Evolutionary conservation across 331 rosid genomes (phyloP), one percentile per base, ranked within the genome.

Genomic region (Arachis monticola): DNA sequence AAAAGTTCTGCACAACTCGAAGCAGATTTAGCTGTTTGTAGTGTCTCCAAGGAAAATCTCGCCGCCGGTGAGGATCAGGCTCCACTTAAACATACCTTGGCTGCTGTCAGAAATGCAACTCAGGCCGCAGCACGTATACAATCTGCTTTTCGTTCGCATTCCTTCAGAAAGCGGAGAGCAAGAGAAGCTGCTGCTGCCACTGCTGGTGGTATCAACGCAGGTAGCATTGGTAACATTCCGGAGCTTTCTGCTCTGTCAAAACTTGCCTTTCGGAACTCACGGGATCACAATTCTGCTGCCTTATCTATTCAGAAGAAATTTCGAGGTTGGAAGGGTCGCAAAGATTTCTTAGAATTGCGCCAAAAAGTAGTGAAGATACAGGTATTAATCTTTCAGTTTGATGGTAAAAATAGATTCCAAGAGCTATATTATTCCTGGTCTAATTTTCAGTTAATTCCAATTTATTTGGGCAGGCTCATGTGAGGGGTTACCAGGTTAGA

Each of bases 111-210:
- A 76, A 91, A 93, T 82, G 83, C 89, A 73, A 78, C 98, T 64
- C 96, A 82, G 80, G 98, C 97, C 73, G 98, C 98, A 11, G 98
- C 97, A 3, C 92, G 93, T 62, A 93, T 93, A 78, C 98, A 93
- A 64, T 77, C 91, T 70, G 97, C 98, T 70, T 93, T 91, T 76
- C 93, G 96, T 52, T 91, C 91, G 0, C 97, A 83, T 81, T 93
- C 98, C 17, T 93, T 93, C 65, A 83, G 93, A 60, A 87, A 48
- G 69, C 87, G 86, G 50, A 84, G 75, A 66, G 79, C 64, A 1
- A 87, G 55, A 76, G 93, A 85, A 72, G 70, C 78, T 61, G 74
- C 10, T 71, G 57, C 67, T 64, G 75, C 85, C 55, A 40, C 85
- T 27, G 82, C 82, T 27, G 90, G 86, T 68, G 88, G 82, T 72